A percentile compares a stretch with the other conserved stretches of the same genome.
Conservation (phyloP, 495 filamentous ascomycete genomes). For the Gamarada debralockiae region DNA sequence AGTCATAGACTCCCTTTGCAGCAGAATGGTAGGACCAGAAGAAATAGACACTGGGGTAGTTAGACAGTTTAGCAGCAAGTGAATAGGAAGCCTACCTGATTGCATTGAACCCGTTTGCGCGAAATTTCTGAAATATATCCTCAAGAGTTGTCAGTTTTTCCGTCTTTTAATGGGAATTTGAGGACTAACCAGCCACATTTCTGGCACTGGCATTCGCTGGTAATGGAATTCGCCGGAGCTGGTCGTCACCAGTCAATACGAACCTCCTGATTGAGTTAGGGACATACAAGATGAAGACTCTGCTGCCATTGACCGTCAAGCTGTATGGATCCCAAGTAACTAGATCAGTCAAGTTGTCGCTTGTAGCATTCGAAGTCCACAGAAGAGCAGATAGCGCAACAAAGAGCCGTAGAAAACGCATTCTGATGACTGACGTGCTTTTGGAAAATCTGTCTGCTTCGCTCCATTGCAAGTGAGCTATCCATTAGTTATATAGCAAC, state of each 20-base stretch:
- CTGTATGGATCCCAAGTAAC: constrained; percentile 46
- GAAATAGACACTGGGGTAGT: constrained; percentile 41
- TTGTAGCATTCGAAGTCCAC: constrained; percentile 13
- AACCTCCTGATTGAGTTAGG: too few relatives aligned
- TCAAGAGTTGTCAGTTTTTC: constrained; percentile 1
- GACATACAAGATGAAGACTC: constrained; percentile 42
- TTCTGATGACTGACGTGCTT: too few relatives aligned
- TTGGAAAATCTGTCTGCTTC: too few relatives aligned
- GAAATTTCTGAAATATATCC: constrained; percentile 58
- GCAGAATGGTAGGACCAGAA: constrained; percentile 56
- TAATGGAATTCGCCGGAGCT: constrained; percentile 56
- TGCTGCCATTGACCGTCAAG: constrained; percentile 46
- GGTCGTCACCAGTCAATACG: background rate
- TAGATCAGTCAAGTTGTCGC: constrained; percentile 17
- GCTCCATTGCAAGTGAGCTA: too few relatives aligned
- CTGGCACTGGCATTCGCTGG: constrained; percentile 53
- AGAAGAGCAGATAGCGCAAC: constrained; percentile 15
- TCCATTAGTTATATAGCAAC: too few relatives aligned
- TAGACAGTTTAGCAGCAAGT: background rate
- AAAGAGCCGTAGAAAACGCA: constrained; percentile 16
- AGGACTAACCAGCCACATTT: constrained; percentile 29
- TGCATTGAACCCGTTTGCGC: constrained; percentile 53
- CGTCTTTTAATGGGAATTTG: background rate
- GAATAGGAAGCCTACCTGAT: constrained; percentile 29
- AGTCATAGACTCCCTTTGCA: constrained; percentile 48